Base-by-base conservation (phyloP, 495 filamentous ascomycete species). In the Rhypophila decipiens region DNA sequence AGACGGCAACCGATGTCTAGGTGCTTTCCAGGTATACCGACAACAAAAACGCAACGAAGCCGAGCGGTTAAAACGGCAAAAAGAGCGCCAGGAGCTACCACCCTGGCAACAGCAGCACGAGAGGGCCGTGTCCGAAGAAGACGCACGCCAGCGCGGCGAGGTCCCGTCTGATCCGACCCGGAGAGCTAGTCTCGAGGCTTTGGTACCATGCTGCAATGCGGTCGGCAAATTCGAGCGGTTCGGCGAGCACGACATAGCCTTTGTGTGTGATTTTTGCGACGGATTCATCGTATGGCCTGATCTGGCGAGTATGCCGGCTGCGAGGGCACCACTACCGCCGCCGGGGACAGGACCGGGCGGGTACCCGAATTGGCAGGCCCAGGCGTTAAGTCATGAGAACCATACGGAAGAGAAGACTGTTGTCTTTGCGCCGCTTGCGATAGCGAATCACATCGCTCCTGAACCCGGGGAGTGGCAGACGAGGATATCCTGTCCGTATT, bases 201-300 rank as follows among this genome's bases (percentile, higher is more conserved):
- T 71, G 1, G 49, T 61, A 1, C 63, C 68, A 9, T 38, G 27
- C 18, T 73, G 70, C 52, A 69, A 70, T 20, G 49, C 53, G 4
- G 56, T 70, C 5, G 70, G 70, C 5, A 47, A 55, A 11, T 74
- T 75, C 42, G 62, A 71, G 57, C 59, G 67, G 5, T 56, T 72
- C 19, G 62, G 56, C 20, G 57, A 62, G n/a, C 51, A 40, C n/a
- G 69, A 73, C 47, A 66, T 68, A 15, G 71, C 72, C 1, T 75
- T 74, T 44, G 63, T 73, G 0, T 75, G 72, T 52, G 66, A 75
- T 52, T 75, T 68, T 48, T 75, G 72, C 61, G 68, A 73, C 52
- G 72, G 72, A 7, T 68, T 64, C 34, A 49, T 75, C 11, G 59
- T 75, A 19, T 75, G 72, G 72, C 59, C 67, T 23, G 66, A 75